These are phyloP conservation scores for Boletus rubescentipes DNA, from an alignment of 768 basidiomycete species.

Conservation along the genomic window DNA sequence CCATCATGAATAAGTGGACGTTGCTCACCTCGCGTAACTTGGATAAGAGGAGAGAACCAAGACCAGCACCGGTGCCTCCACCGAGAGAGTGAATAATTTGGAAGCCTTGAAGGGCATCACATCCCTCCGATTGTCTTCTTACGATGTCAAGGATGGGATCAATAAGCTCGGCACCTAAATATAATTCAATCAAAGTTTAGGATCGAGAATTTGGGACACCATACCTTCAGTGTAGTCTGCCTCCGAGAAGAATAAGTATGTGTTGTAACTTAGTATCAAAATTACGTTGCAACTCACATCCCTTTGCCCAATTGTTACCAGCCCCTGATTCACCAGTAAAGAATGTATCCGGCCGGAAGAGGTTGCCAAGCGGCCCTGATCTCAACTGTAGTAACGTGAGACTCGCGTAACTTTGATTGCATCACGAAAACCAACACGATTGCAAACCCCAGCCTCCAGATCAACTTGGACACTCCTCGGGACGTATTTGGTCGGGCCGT, in stretches of 20 bases:
- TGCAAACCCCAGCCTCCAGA: constrained; percentile 84
- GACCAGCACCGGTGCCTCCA: constrained; percentile 86
- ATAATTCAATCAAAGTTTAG: background rate
- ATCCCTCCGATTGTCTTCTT: constrained; percentile 75
- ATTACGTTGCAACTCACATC: constrained; percentile 56
- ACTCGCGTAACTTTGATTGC: background rate
- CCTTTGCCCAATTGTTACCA: constrained; percentile 96
- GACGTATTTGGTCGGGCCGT: constrained; percentile 67
- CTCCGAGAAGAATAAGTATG: constrained; percentile 22
- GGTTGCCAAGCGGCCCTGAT: constrained; percentile 62
- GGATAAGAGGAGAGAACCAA: constrained; percentile 76
- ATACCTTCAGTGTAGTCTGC: constrained; percentile 87
- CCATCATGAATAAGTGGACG: background rate
- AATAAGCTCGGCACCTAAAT: constrained; percentile 82
- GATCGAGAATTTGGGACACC: constrained; percentile 1
- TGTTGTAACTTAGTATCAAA: constrained; percentile 1
- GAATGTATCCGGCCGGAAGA: constrained; percentile 90
- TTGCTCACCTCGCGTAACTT: constrained; percentile 73
- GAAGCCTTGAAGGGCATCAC: constrained; percentile 89
- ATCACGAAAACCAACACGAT: constrained; percentile 51
- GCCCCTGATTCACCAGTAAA: constrained; percentile 62
- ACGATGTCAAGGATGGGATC: constrained; percentile 83
- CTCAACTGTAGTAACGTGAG: constrained; percentile 48
- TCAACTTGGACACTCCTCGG: constrained; percentile 90
- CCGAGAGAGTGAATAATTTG: constrained; percentile 89